Base-by-base conservation (phyloP, 208 protist genomes). In the Phytomonas sp. region DNA sequence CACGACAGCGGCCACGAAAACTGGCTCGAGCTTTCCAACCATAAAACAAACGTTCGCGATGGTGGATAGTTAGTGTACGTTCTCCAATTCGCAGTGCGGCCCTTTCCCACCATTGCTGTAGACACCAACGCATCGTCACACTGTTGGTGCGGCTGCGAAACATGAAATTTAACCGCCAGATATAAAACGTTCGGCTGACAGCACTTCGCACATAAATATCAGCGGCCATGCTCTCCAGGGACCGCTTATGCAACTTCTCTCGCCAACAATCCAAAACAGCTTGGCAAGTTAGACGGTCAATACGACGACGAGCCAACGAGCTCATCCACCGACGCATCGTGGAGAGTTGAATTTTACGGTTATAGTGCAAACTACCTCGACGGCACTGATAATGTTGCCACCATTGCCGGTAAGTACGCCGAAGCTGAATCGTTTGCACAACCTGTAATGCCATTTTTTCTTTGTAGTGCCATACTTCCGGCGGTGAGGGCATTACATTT, bases 71-170 rank as follows among this genome's bases (percentile, higher is more conserved):
- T 26, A 73, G 42, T 8, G 52, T 69, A 5, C 70, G 61, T 33
- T 0, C 10, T 23, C 62, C 67, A 6, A 33, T 49, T 26, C 30
- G 62, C 52, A 77, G 34, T 62, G 61, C 42, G 31, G 67, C 49
- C 36, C 63, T 36, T 60, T 67, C 62, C 33, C 78, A 37, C 75
- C 78, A 83, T 31, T 63, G 64, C 37, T 66, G 60, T 5, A 89
- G 45, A 67, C 77, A 83, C 61, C 29, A n/a, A 7, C 71, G 66
- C 70, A 77, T 42, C 19, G 36, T n/a, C 30, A 14, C 69, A 36
- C 8, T 33, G 30, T 11, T 74, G 30, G 29, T 61, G 56, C 29
- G 29, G 0, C 60, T 29, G 0, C 74, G 70, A 19, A 66, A 29
- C 29, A 60, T 59, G 29, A 63, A 62, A 45, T 66, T 63, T 0